Conservation (phyloP, 768 basidiomycete genomes). For the Psilocybe cyanescens region DNA sequence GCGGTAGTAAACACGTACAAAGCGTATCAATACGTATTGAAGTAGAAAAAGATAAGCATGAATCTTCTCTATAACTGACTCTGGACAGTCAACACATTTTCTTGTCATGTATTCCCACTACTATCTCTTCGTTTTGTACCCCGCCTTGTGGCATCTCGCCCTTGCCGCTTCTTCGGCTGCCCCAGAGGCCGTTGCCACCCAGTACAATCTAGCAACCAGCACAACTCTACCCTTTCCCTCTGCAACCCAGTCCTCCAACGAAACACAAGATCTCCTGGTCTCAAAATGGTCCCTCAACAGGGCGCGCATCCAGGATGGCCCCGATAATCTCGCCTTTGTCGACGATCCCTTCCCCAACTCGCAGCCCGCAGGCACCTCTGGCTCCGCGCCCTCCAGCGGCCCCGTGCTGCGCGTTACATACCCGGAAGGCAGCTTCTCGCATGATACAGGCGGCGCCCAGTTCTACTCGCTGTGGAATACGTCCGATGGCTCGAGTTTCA, state of each 20-base stretch:
- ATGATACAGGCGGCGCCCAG: conserved; percentile 66
- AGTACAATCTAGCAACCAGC: conserved; percentile 59
- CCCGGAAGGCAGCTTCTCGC: conserved; percentile 60
- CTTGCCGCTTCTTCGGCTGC: conserved; percentile 33
- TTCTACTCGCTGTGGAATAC: conserved; percentile 73
- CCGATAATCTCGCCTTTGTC: conserved; percentile 62
- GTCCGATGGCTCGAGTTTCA: conserved; percentile 56
- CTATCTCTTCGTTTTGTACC: conserved; percentile 20
- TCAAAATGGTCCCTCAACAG: conserved; percentile 66
- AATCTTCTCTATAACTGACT: conserved; percentile 14
- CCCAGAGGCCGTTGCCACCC: conserved; percentile 46
- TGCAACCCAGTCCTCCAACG: conserved; percentile 52
- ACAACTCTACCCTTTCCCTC: conserved; percentile 70
- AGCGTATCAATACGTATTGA: not conserved
- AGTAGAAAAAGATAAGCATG: conserved; percentile 1
- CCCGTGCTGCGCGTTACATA: conserved; percentile 68
- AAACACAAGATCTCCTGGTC: conserved; percentile 54
- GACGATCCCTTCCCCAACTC: conserved; percentile 65
- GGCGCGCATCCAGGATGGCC: conserved; percentile 62
- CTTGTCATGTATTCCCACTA: conserved; percentile 13
- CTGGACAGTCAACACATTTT: conserved; percentile 19
- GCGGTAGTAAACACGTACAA: conserved; percentile 16
- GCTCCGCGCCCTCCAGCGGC: conserved; percentile 31
- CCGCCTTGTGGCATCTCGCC: conserved; percentile 17
- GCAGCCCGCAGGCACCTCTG: conserved; percentile 34